These are phyloP conservation scores for Penstemon davidsonii DNA, from an alignment of 257 asterid genomes.

Conservation along the genomic window DNA sequence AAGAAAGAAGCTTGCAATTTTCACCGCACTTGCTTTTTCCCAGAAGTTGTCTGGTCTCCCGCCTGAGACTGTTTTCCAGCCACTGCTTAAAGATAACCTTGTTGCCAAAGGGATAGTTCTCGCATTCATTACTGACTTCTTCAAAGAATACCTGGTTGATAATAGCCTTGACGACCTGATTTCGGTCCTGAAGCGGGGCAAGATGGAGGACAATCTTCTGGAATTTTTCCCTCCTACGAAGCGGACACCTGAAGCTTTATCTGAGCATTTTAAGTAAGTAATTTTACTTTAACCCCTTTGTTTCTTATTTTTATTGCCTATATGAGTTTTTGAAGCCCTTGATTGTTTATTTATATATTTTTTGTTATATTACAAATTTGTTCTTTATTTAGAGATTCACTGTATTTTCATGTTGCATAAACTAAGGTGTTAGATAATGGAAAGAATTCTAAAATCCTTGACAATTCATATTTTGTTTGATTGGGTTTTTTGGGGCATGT, in stretches of 20 bases:
- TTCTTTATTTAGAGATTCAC: too few relatives aligned
- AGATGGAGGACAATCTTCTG: constrained; percentile 88
- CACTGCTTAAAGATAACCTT: constrained; percentile 96
- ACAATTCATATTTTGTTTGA: too few relatives aligned
- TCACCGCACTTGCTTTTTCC: constrained; percentile 98
- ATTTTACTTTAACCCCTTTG: too few relatives aligned
- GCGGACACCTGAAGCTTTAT: constrained; percentile 84
- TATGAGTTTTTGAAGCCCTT: too few relatives aligned
- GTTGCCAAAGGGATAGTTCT: constrained; percentile 97
- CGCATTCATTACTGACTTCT: constrained; percentile 86
- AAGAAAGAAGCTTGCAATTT: constrained; percentile 95
- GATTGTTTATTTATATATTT: too few relatives aligned
- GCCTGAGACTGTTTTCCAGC: constrained; percentile 96
- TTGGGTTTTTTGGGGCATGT: too few relatives aligned
- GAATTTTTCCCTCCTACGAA: constrained; percentile 86
- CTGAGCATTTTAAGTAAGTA: constrained; percentile 62
- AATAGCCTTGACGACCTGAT: constrained; percentile 96
- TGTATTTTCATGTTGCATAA: too few relatives aligned
- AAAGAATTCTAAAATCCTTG: too few relatives aligned
- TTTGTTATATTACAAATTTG: too few relatives aligned
- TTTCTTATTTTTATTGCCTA: too few relatives aligned
- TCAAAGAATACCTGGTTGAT: constrained; percentile 94
- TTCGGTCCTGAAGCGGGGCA: constrained; percentile 87
- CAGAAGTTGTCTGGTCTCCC: constrained; percentile 99
- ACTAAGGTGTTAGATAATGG: too few relatives aligned